These are phyloP conservation scores for Zostera marina DNA, from an alignment of 116 monocot species.

Conservation along the genomic window DNA sequence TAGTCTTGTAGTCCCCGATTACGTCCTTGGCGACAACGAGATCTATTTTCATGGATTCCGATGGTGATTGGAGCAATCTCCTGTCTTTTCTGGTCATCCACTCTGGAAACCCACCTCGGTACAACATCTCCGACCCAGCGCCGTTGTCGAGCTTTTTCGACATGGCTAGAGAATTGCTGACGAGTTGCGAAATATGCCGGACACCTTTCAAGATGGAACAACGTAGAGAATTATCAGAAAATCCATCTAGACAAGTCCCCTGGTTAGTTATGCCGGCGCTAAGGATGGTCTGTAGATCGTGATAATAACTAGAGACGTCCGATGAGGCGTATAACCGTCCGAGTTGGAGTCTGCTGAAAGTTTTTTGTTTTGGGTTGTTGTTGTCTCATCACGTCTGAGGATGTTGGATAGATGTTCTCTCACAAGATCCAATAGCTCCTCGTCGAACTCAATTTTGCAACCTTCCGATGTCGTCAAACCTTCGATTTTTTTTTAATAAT, in stretches of 20 bases:
- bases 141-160: slow-evolving; percentile 22
- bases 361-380: too few species aligned
- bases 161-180: slow-evolving; percentile 76
- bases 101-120: slow-evolving; percentile 15
- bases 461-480: too few species aligned
- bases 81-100: slow-evolving; percentile 30
- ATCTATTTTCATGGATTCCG: slow-evolving; percentile 6
- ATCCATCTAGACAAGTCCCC: slow-evolving; percentile 82
- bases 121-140: not conserved
- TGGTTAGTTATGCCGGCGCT: slow-evolving; percentile 72
- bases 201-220: slow-evolving; percentile 18
- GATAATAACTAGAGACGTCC: not conserved
- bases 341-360: too few species aligned
- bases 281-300: slow-evolving; percentile 31
- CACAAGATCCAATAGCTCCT: too few species aligned
- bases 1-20: slow-evolving; percentile 40
- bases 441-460: too few species aligned
- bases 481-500: too few species aligned
- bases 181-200: slow-evolving; percentile 25
- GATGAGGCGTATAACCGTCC: too few species aligned
- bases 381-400: too few species aligned
- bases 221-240: slow-evolving; percentile 17
- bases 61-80: slow-evolving; percentile 23
- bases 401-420: too few species aligned
- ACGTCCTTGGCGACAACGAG: slow-evolving; percentile 50